Base-by-base conservation (phyloP, 2,329 filamentous ascomycete species). In the Cladosporium halotolerans region DNA sequence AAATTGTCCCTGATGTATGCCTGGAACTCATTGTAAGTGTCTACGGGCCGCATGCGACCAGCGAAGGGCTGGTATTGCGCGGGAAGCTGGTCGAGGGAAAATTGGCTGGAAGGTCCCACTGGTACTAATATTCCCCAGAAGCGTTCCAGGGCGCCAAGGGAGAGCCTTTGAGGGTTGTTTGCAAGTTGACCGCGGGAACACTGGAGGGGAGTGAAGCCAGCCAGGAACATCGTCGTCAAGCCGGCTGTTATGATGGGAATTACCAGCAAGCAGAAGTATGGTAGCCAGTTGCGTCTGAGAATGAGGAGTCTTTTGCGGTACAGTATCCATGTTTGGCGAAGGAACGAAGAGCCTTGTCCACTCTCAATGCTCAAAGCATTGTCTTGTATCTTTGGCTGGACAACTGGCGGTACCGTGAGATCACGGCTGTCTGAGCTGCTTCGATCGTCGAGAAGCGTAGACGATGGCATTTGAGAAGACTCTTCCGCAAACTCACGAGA, bases 211-310 rank as follows among this genome's bases (percentile, higher is more conserved):
- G 67, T 62, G 60, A 81, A 82, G 44, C 72, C 70, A 45, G 77
- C 76, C 13, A 62, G 49, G 61, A 90, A 89, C 5, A 92, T 75
- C 2, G 84, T 86, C 0, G 89, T 86, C n/a, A 95, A 72, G 0
- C 84, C 88, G 13, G 89, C 85, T 0, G 88, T 87, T 52, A 89
- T 74, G 45, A 95, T 79, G 0, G 89, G 89, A 9, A 95, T 80
- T 1, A 88, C 60, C 32, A 95, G 76, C 0, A 88, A 88, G 3
- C 83, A 81, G 9, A 83, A 64, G 52, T 89, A 89, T 0, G 88
- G 86, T 32, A 90, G 74, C 70, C 83, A 88, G 64, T 91, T 95
- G 41, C 84, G 79, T 63, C 85, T 85, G 50, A 93, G 75, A 33
- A 96, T 84, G 0, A 83, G 88, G 55, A 82, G 73, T 32, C 90